Evolutionary conservation across 257 asterid genomes (phyloP), one percentile per base, ranked within the genome.

Genomic region (Gentiana straminea): DNA sequence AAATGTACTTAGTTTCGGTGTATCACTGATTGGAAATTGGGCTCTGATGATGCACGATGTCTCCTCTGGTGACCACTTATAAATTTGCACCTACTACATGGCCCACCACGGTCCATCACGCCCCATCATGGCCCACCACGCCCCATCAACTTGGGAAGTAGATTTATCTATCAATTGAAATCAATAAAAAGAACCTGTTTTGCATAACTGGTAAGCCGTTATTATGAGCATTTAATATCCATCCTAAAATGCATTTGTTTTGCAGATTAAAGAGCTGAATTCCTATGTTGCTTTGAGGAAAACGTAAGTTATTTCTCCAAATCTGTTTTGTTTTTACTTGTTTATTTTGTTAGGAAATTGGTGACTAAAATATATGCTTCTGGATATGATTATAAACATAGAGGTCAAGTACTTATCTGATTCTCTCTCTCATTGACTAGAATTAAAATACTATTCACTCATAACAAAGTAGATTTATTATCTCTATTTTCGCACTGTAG

Each of bases 241-340:
- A 41, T 51, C 43, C n/a, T 64, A 24, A 24, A 24, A 24, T 24
- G 24, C 24, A 24, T 24, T 24, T 24, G 0, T 24, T 68, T 64
- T 80, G 76, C 97, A 89, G 97, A 81, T 89, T 78, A 89, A 89
- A 77, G 95, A 86, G 84, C 80, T 89, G 73, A 89, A 89, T 74
- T 86, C 97, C 53, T 86, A 83, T 57, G 97, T 89, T 68, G 97
- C 94, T 58, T 68, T 84, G 83, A 86, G 97, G 70, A 89, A 89
- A 72, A 89, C 95, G 95, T 86, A 69, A 86, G 95, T 76, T 67
- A 37, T 35, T 44, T 57, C n/a, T 47, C 60, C 52, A 64, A 13
- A 66, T 65, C 57, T 52, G 10, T 41, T 58, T 76, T 67, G 41
- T 24, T 61, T 53, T 37, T 60, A 58, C 15, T 54, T 60, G 57